Conservation (phyloP, 805 yeast genomes). For the Candida jianshihensis region DNA sequence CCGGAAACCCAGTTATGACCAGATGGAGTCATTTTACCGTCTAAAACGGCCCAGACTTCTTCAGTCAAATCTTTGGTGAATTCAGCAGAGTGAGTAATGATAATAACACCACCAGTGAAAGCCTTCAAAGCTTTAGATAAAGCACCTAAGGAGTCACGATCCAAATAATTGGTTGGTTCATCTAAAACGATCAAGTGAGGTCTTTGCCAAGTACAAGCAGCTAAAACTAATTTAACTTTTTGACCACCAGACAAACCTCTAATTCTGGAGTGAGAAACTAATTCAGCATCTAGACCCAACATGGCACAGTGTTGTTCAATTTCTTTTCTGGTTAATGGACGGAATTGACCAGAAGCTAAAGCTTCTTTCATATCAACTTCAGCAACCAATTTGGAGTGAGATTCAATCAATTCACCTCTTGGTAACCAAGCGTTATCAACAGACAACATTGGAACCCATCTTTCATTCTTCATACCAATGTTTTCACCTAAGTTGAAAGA, state of each 20-base stretch:
- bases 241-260: slow-evolving; percentile 99
- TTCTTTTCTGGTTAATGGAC: slow-evolving; percentile 99
- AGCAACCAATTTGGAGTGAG: slow-evolving; percentile 98
- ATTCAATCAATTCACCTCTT: slow-evolving; percentile 96
- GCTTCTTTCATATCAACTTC: slow-evolving; percentile 99
- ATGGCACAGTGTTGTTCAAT: slow-evolving; percentile 97
- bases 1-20: slow-evolving; percentile 99
- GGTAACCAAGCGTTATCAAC: slow-evolving; percentile 99
- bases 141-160: slow-evolving; percentile 98
- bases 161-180: slow-evolving; percentile 98
- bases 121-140: slow-evolving; percentile 97
- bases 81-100: slow-evolving; percentile 99
- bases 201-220: slow-evolving; percentile 99
- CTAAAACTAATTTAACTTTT: slow-evolving; percentile 98
- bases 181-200: slow-evolving; percentile 99
- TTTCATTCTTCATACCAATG: slow-evolving; percentile 97
- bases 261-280: slow-evolving; percentile 99
- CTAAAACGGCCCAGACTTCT: slow-evolving; percentile 99
- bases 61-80: slow-evolving; percentile 99
- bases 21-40: slow-evolving; percentile 99
- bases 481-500: slow-evolving; percentile 97
- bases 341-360: slow-evolving; percentile 99
- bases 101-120: slow-evolving; percentile 99
- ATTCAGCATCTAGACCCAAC: slow-evolving; percentile 98
- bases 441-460: slow-evolving; percentile 99